These are phyloP conservation scores for Neofusicoccum cordaticola DNA, from an alignment of 2,329 filamentous ascomycete species.

Conservation along the genomic window DNA sequence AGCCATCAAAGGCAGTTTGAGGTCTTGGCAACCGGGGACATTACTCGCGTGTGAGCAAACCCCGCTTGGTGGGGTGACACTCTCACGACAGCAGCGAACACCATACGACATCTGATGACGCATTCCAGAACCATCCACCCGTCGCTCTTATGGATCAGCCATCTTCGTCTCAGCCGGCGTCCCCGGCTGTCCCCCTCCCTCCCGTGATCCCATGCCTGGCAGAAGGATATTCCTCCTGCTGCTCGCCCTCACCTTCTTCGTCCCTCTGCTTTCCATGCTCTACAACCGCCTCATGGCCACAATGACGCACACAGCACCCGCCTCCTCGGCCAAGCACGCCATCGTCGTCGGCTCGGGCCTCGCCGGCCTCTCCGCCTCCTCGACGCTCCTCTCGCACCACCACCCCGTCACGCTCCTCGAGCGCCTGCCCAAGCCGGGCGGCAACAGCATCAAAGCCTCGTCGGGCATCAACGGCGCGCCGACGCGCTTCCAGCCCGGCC, in stretches of 20 bases:
- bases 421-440: slow-evolving; percentile 58
- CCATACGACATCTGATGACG: no score
- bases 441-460: slow-evolving; percentile 66
- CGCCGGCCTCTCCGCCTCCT: slow-evolving; percentile 57
- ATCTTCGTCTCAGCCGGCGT: no score
- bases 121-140: no score
- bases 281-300: neutral
- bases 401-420: slow-evolving; percentile 59
- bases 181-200: no score
- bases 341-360: slow-evolving; percentile 66
- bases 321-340: slow-evolving; percentile 32
- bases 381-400: slow-evolving; percentile 53
- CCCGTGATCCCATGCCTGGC: neutral
- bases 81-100: no score
- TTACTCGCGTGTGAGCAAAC: no score
- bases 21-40: no score
- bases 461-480: slow-evolving; percentile 64
- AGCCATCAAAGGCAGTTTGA: no score
- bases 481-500: slow-evolving; percentile 54
- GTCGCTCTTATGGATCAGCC: no score
- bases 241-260: neutral
- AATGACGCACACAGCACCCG: neutral
- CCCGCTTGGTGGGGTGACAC: no score
- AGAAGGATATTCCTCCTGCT: neutral
- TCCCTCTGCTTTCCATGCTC: slow-evolving; percentile 8